Percentiles rank a stretch among this genome's conserved stretches.
These are phyloP conservation scores for Ogataea ganodermae DNA, from an alignment of 805 yeast species.

Conservation along the genomic window DNA sequence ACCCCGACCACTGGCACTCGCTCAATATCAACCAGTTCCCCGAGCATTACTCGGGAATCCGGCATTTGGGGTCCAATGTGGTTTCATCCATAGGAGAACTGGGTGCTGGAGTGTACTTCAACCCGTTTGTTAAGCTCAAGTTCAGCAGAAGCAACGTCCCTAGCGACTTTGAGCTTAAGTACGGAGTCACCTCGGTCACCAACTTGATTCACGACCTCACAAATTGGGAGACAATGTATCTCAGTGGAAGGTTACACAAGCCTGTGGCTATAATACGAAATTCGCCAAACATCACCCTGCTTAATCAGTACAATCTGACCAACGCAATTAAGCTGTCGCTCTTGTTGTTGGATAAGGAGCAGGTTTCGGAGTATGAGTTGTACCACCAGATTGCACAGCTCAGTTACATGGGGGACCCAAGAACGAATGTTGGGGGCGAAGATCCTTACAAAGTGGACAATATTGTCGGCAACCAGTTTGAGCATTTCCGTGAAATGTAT, in stretches of 20 bases:
- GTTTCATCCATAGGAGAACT: conserved; percentile 60
- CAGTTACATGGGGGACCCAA: conserved; percentile 88
- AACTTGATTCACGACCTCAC: conserved; percentile 65
- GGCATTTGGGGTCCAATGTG: conserved; percentile 57
- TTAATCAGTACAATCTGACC: conserved; percentile 75
- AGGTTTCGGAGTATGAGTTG: conserved; percentile 46
- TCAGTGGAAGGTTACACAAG: conserved; percentile 92
- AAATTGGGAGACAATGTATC: conserved; percentile 83
- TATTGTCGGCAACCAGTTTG: conserved; percentile 77
- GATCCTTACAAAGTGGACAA: conserved; percentile 86
- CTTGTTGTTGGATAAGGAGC: conserved; percentile 46
- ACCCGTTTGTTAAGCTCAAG: conserved; percentile 76
- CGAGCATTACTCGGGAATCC: conserved; percentile 73
- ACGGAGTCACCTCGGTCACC: conserved; percentile 77
- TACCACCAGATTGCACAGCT: conserved; percentile 76
- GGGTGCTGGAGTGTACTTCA: conserved; percentile 93
- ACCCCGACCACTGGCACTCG: conserved; percentile 76
- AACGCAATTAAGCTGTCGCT: conserved; percentile 75
- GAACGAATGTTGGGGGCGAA: conserved; percentile 86
- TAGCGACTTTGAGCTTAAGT: conserved; percentile 54
- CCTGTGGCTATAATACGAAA: conserved; percentile 80
- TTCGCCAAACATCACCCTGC: conserved; percentile 59
- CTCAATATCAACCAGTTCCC: conserved; percentile 67
- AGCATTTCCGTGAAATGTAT: conserved; percentile 70
- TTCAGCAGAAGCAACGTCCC: conserved; percentile 36